These are phyloP conservation scores for Aspergillus carlsbadensis DNA, from an alignment of 495 filamentous ascomycete genomes.

Conservation along the genomic window DNA sequence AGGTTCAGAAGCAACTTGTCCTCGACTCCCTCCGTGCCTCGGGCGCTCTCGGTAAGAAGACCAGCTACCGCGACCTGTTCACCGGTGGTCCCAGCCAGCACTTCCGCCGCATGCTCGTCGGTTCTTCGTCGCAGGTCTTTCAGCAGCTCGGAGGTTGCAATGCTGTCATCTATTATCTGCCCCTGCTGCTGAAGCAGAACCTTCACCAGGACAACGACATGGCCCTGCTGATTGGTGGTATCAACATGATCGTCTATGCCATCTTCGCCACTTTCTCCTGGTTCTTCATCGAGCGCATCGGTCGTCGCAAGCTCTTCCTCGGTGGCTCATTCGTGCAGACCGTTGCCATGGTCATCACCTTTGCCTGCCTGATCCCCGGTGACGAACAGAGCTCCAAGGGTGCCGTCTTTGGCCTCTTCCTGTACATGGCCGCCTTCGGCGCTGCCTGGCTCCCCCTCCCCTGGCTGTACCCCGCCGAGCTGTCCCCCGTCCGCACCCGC, in stretches of 20 bases:
- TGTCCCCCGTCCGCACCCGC: conserved; percentile 73
- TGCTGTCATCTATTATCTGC: conserved; percentile 85
- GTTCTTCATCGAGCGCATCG: conserved; percentile 80
- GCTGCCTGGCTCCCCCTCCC: conserved; percentile 64
- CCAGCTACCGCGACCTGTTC: conserved; percentile 38
- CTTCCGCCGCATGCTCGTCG: conserved; percentile 49
- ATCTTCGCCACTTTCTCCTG: conserved; percentile 77
- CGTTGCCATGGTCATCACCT: conserved; percentile 73
- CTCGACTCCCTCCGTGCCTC: conserved; percentile 70
- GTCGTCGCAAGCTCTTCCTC: conserved; percentile 73
- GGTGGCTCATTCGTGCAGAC: conserved; percentile 69
- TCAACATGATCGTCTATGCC: conserved; percentile 83
- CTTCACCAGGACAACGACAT: conserved; percentile 62
- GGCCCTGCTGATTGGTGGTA: conserved; percentile 70
- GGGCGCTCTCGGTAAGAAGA: conserved; percentile 32
- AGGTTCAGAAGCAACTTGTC: conserved; percentile 64
- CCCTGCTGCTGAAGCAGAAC: conserved; percentile 69
- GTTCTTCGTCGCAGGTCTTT: conserved; percentile 69
- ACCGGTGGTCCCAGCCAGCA: conserved; percentile 46
- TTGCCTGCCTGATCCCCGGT: conserved; percentile 65
- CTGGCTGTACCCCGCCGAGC: conserved; percentile 65
- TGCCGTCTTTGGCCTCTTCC: conserved; percentile 74
- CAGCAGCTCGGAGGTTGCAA: conserved; percentile 79
- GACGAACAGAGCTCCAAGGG: conserved; percentile 56
- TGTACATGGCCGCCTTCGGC: conserved; percentile 76